A percentile compares a stretch with the other conserved stretches of the same genome.
These are phyloP conservation scores for Penicillium polonicum DNA, from an alignment of 2,329 filamentous ascomycete genomes.

Conservation along the genomic window DNA sequence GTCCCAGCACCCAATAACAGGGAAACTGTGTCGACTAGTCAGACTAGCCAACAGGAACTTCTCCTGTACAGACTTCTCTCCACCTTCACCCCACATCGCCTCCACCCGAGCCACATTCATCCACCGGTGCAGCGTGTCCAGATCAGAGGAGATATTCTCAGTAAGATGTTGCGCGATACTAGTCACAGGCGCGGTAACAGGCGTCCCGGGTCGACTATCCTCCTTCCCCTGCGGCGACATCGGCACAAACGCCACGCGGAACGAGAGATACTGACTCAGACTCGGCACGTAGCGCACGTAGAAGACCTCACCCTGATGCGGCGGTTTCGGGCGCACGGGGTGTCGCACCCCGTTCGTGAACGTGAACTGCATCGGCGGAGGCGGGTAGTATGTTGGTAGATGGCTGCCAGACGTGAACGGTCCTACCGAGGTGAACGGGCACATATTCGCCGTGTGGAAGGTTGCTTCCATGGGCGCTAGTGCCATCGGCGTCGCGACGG, in stretches of 20 bases:
- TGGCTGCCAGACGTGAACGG: slow-evolving; percentile 82
- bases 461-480: slow-evolving; percentile 26
- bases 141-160: slow-evolving; percentile 51
- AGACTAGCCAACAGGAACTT: slow-evolving; percentile 68
- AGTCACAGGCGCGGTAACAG: slow-evolving; percentile 35
- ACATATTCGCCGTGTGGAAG: slow-evolving; percentile 37
- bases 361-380: slow-evolving; percentile 75
- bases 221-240: slow-evolving; percentile 54
- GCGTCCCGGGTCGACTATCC: slow-evolving; percentile 29
- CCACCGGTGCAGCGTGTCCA: slow-evolving; percentile 77
- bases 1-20: slow-evolving; percentile 90
- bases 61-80: slow-evolving; percentile 56
- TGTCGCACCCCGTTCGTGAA: slow-evolving; percentile 78
- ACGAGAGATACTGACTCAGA: slow-evolving; percentile 78
- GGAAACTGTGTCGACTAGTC: slow-evolving; percentile 73
- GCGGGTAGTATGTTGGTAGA: slow-evolving; percentile 87
- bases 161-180: slow-evolving; percentile 45
- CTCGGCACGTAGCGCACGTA: slow-evolving; percentile 86
- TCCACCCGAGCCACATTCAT: slow-evolving; percentile 81
- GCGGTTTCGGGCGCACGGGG: slow-evolving; percentile 82
- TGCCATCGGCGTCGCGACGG: background rate
- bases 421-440: slow-evolving; percentile 46
- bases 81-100: slow-evolving; percentile 76
- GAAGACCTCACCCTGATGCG: slow-evolving; percentile 85
- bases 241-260: slow-evolving; percentile 71